Base-by-base conservation (phyloP, 2,329 filamentous ascomycete genomes). In the Chrysosporium keratinophilum region DNA sequence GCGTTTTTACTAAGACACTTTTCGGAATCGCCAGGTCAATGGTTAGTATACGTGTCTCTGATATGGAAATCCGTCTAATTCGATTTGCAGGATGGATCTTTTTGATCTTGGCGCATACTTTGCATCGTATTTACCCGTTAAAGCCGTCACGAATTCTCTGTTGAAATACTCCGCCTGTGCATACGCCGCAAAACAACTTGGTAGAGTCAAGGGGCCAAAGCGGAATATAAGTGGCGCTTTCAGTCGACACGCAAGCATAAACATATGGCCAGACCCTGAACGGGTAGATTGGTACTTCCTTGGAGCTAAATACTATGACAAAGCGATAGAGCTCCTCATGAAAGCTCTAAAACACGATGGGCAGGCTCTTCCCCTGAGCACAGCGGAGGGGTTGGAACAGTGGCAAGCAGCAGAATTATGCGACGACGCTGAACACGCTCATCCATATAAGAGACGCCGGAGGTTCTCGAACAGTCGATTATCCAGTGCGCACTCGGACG, bases 221-320 rank as follows among this genome's bases (percentile, higher is more conserved):
- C 72, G 76, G 3, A 66, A 74, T 35, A 66, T 75, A 54, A 74
- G 77, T 44, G 76, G 74, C 5, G 72, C 74, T 19, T 66, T 63
- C 48, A 61, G 63, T 1, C 65, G 63, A 19, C 77, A 76, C 59
- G 74, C 78, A 10, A 70, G 69, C 11, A 79, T 79, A 72, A 78
- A 81, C 61, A 57, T 75, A 5, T 78, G 76, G 63, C 74, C 76
- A 33, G 73, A 75, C 35, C 67, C 70, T 5, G 67, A 69, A 9
- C 65, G 70, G 17, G 68, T 78, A 7, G 78, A 83, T 59, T 83
- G 81, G 77, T 75, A 73, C 55, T 82, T 81, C 67, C 77, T 77
- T 57, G 79, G 77, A 1, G 78, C 80, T 1, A 79, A 80, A 54
- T 82, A 83, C 63, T 83, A 83, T 66, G 79, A 83, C 60, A 77